Base-by-base conservation (phyloP, 2,329 filamentous ascomycete genomes). In the Blastomyces gilchristii region DNA sequence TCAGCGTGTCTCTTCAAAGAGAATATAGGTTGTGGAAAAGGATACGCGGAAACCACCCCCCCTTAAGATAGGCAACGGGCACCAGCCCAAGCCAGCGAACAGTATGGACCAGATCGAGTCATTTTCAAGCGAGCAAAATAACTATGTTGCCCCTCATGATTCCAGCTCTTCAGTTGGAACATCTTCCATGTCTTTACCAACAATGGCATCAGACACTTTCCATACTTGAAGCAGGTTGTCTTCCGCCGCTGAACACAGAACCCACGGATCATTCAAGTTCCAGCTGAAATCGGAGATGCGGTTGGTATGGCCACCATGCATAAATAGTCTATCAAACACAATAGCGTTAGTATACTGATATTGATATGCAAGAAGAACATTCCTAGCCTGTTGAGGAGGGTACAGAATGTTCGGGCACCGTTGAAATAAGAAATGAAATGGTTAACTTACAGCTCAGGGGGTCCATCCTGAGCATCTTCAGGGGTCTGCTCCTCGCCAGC, bases 231-330 rank as follows among this genome's bases (percentile, higher is more conserved):
- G 83, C 68, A 97, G 81, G 73, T 99, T 99, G 78, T 99, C 94
- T 74, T 99, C 95, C 0, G 93, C 94, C 18, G 94, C 92, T 65
- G 90, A 96, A 75, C 91, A 92, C 68, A 99, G 89, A 62, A 97
- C 85, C 95, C 95, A 99, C 4, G 93, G 92, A 71, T 97, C 91
- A 73, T 96, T 96, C 69, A 86, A 85, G 76, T 99, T 99, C 93
- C 93, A 99, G 77, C 89, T 93, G 72, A 99, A 99, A 76, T 99
- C 95, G 45, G 90, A 91, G 65, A 99, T 85, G 68, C 95, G 89
- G 77, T 97, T 97, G 12, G 94, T 99, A 79, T 99, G 95, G 41
- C 94, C 94, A 65, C 94, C 94, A 71, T 99, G 94, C 92, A 99
- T 97, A 78, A 99, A 99, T 1, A 99, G 80, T 57, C 89, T 91